Conservation (phyloP, 1,284 basidiomycete genomes). For the Fistulina hepatica region DNA sequence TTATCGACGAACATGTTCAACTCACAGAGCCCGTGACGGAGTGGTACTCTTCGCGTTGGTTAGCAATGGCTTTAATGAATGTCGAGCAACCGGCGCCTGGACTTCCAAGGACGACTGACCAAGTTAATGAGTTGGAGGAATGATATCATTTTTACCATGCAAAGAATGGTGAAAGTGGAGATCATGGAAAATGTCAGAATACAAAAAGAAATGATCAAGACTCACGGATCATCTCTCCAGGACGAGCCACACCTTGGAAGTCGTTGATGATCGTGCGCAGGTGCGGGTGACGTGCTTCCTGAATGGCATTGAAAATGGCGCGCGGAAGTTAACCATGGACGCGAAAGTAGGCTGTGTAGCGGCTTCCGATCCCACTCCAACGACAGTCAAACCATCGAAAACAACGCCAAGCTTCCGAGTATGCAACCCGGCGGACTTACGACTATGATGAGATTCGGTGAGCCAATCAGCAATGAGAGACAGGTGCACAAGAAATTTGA, state of each 20-base stretch:
- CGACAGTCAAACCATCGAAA: slow-evolving; percentile 38
- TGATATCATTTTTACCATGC: no score
- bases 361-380: slow-evolving; percentile 32
- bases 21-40: slow-evolving; percentile 48
- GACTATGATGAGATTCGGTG: no score
- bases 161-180: no score
- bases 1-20: no score
- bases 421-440: no score
- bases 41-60: slow-evolving; percentile 42
- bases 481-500: no score
- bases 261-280: slow-evolving; percentile 33
- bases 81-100: slow-evolving; percentile 51
- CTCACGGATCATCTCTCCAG: slow-evolving; percentile 45
- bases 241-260: slow-evolving; percentile 41
- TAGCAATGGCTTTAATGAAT: slow-evolving; percentile 48
- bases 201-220: slow-evolving; percentile 1
- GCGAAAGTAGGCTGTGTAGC: slow-evolving; percentile 34
- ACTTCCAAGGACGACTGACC: slow-evolving; percentile 44
- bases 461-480: no score
- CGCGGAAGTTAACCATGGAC: slow-evolving; percentile 32
- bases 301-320: slow-evolving; percentile 23
- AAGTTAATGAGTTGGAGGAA: not conserved
- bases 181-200: slow-evolving; percentile 2
- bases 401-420: slow-evolving; percentile 37
- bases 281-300: slow-evolving; percentile 29